These are phyloP conservation scores for Ogataea zsoltii DNA, from an alignment of 805 yeast genomes.

Conservation along the genomic window DNA sequence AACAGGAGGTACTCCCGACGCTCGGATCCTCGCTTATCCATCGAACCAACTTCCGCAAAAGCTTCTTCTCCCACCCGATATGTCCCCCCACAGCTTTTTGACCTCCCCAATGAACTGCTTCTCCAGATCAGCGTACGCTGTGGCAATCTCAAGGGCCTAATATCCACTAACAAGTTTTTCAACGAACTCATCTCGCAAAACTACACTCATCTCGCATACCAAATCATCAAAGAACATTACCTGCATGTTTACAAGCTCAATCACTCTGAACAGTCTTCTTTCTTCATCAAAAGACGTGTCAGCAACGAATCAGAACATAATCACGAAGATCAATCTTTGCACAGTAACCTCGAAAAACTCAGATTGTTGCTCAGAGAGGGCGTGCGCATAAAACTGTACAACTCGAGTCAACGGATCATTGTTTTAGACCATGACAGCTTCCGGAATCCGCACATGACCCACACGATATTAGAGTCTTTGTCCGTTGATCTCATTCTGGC, in stretches of 20 bases:
- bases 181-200: slow-evolving; percentile 11
- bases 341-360: slow-evolving; percentile 16
- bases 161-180: slow-evolving; percentile 9
- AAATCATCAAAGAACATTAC: slow-evolving; percentile 11
- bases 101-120: slow-evolving; percentile 25
- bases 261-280: slow-evolving; percentile 1
- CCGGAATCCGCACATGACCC: slow-evolving; percentile 2
- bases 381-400: slow-evolving; percentile 2
- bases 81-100: background rate
- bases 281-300: slow-evolving; percentile 18
- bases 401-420: slow-evolving; percentile 12
- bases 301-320: slow-evolving; percentile 22
- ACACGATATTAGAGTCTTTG: slow-evolving; percentile 3
- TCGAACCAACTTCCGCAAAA: too few relatives aligned
- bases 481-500: slow-evolving; percentile 16
- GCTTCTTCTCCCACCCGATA: too few relatives aligned
- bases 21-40: background rate
- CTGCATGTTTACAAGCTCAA: slow-evolving; percentile 3
- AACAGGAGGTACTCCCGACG: slow-evolving; percentile 6
- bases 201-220: slow-evolving; percentile 7
- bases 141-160: slow-evolving; percentile 12
- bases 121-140: slow-evolving; percentile 18
- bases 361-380: background rate
- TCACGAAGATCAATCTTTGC: slow-evolving; percentile 22
- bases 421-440: slow-evolving; percentile 13